Evolutionary conservation across 1,284 basidiomycete genomes (phyloP).

Genomic region (Puccinia polysora): DNA sequence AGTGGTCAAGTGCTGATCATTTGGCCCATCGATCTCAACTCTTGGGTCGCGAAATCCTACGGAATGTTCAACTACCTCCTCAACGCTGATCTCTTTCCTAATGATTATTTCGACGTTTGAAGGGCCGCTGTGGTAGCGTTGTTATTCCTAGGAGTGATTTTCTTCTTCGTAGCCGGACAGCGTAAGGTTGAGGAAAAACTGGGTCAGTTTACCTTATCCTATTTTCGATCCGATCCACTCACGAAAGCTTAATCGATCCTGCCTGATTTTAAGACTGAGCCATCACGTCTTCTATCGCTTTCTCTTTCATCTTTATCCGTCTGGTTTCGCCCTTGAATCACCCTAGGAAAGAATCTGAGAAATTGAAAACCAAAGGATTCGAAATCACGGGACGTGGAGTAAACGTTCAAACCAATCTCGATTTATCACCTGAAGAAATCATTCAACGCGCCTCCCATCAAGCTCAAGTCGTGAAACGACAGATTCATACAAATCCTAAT

Average conservation of each 20-base stretch:
- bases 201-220: neutral
- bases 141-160: neutral
- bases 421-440: constrained; percentile 35
- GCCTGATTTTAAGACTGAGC: too few relatives aligned
- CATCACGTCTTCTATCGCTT: too few relatives aligned
- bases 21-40: too few relatives aligned
- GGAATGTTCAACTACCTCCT: too few relatives aligned
- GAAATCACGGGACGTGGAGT: constrained; percentile 17
- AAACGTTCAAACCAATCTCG: constrained; percentile 28
- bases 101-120: too few relatives aligned
- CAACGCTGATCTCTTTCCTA: too few relatives aligned
- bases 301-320: neutral
- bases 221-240: neutral
- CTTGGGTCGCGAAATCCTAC: too few relatives aligned
- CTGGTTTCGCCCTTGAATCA: neutral
- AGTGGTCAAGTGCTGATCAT: too few relatives aligned
- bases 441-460: constrained; percentile 37
- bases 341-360: constrained; percentile 28
- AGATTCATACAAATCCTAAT: constrained; percentile 1
- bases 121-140: constrained; percentile 7
- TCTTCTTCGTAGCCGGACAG: constrained; percentile 15
- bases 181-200: constrained; percentile 22
- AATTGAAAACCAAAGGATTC: constrained; percentile 32
- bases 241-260: too few relatives aligned
- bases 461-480: constrained; percentile 24